These are phyloP conservation scores for Combretum micranthum DNA, from an alignment of 345 rosid genomes.

Conservation along the genomic window DNA sequence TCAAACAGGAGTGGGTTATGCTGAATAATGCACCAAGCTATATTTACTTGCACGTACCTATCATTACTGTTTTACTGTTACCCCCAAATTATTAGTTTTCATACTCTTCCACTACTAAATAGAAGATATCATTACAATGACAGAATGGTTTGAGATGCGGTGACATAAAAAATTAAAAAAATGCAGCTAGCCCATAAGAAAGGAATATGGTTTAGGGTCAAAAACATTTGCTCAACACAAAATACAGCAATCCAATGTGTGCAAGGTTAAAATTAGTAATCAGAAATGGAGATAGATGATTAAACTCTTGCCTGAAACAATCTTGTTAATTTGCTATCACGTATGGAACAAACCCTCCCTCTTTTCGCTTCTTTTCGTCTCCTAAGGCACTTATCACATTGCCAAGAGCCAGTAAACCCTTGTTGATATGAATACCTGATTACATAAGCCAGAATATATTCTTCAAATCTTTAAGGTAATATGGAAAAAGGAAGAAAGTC, in stretches of 20 bases:
- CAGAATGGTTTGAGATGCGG: too few relatives aligned
- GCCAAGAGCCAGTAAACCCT: conserved; percentile 91
- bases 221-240: neutral
- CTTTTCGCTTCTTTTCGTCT: conserved; percentile 89
- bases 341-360: conserved; percentile 97
- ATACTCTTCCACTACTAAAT: too few relatives aligned
- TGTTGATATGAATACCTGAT: conserved; percentile 85
- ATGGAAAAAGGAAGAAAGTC: too few relatives aligned
- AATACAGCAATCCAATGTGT: neutral
- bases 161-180: too few relatives aligned
- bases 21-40: neutral
- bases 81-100: conserved; percentile 48
- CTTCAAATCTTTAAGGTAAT: too few relatives aligned
- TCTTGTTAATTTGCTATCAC: conserved; percentile 99
- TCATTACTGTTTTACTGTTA: conserved; percentile 98
- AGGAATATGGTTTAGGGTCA: neutral
- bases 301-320: conserved; percentile 58
- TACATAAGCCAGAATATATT: too few relatives aligned
- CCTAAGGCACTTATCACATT: conserved; percentile 96
- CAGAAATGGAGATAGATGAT: neutral
- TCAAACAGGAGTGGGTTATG: neutral
- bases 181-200: too few relatives aligned
- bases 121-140: too few relatives aligned
- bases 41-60: conserved; percentile 48
- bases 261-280: neutral